These are phyloP conservation scores for Colletotrichum sp. DNA, from an alignment of 2,329 filamentous ascomycete species.

Conservation along the genomic window DNA sequence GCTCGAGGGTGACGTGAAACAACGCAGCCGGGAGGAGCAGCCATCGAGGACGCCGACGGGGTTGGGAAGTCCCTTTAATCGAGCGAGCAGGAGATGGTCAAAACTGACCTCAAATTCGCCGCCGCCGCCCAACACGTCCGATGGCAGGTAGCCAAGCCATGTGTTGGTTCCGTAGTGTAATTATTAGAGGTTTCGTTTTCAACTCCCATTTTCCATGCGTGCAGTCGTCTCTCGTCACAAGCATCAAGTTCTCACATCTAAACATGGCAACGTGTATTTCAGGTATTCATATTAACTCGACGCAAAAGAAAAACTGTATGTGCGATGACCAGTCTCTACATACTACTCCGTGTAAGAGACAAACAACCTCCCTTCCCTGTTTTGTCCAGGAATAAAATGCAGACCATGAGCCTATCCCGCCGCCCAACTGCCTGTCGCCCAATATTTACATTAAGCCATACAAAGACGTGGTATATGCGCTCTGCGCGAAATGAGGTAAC, in stretches of 20 bases:
- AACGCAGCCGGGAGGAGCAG: not conserved
- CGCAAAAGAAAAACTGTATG: not conserved
- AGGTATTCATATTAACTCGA: not conserved
- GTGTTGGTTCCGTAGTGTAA: not conserved
- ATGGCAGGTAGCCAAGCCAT: not conserved
- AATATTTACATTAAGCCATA: constrained; percentile 20
- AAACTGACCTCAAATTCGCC: not conserved
- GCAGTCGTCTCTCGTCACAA: not conserved
- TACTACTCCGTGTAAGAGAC: not conserved
- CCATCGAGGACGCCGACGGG: constrained; percentile 3
- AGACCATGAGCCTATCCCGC: not conserved
- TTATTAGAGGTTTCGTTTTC: not conserved
- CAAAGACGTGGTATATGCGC: constrained; percentile 17
- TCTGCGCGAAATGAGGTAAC: constrained; percentile 8
- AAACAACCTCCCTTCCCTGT: not conserved
- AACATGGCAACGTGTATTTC: not conserved
- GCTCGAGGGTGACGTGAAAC: constrained; percentile 33
- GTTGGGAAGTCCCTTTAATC: constrained; percentile 7
- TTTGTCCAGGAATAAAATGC: not conserved
- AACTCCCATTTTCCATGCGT: not conserved
- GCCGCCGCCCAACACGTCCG: not conserved
- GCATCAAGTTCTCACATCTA: not conserved
- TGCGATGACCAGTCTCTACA: not conserved
- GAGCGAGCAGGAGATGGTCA: constrained; percentile 10
- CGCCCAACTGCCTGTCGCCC: not conserved